Evolutionary conservation across 208 protist species (phyloP).

Genomic region (Trypanosoma boissoni): DNA sequence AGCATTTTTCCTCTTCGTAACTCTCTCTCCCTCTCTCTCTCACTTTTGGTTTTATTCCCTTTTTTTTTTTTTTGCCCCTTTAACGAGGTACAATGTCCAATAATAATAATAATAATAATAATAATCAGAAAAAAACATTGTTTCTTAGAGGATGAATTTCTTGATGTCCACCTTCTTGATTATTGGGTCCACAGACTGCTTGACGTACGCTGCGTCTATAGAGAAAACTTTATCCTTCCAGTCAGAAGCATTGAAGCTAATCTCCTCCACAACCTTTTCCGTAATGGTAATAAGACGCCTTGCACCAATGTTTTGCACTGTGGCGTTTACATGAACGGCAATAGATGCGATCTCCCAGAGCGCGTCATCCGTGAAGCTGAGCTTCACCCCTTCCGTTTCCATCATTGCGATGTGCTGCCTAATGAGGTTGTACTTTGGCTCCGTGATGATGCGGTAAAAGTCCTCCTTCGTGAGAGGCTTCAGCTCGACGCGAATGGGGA

Average conservation of each 20-base stretch:
- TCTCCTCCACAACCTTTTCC: constrained; percentile 96
- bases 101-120: constrained; percentile 2
- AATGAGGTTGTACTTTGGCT: constrained; percentile 97
- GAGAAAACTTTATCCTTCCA: constrained; percentile 78
- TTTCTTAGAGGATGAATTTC: constrained; percentile 85
- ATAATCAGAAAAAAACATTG: neutral
- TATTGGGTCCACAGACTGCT: constrained; percentile 86
- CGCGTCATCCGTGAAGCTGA: constrained; percentile 94
- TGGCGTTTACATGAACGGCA: constrained; percentile 94
- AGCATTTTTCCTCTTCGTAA: neutral
- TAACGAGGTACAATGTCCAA: neutral
- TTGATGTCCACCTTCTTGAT: constrained; percentile 93
- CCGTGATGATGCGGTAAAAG: constrained; percentile 97
- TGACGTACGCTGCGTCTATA: constrained; percentile 89
- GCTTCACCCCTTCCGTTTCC: constrained; percentile 94
- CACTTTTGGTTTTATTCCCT: no score
- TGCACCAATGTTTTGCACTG: constrained; percentile 98
- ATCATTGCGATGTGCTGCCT: constrained; percentile 94
- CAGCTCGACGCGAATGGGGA: constrained; percentile 98
- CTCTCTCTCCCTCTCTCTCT: neutral
- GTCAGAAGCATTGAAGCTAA: constrained; percentile 92
- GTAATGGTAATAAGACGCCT: constrained; percentile 97
- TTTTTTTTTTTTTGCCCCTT: neutral
- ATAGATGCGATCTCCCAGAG: constrained; percentile 95
- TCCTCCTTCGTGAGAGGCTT: constrained; percentile 95